Evolutionary conservation across 768 basidiomycete species (phyloP).

Genomic region (Boletus fagicola): DNA sequence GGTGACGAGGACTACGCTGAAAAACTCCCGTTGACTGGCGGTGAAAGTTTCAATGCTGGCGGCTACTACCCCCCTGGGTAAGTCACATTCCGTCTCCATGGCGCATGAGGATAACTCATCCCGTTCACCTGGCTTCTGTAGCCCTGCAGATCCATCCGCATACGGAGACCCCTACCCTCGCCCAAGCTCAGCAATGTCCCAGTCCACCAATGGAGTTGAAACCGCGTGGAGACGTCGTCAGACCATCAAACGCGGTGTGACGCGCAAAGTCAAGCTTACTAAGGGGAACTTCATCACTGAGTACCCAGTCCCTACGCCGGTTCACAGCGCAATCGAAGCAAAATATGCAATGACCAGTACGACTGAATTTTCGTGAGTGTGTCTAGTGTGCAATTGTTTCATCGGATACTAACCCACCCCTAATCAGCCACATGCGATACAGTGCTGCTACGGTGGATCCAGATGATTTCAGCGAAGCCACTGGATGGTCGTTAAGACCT

Average conservation of each 20-base stretch:
- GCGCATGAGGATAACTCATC: not conserved
- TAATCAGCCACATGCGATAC: constrained; percentile 79
- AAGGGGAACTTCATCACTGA: constrained; percentile 92
- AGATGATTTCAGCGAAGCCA: constrained; percentile 77
- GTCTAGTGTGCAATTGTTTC: not conserved
- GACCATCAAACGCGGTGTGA: constrained; percentile 89
- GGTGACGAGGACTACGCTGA: constrained; percentile 73
- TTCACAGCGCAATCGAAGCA: constrained; percentile 76
- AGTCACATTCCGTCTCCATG: constrained; percentile 27
- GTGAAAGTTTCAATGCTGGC: constrained; percentile 53
- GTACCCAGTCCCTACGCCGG: constrained; percentile 82
- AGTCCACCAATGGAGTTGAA: constrained; percentile 55
- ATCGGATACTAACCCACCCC: not conserved
- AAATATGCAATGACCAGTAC: constrained; percentile 71
- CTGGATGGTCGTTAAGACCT: constrained; percentile 82
- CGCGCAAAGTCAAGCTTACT: constrained; percentile 92
- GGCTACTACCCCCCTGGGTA: constrained; percentile 73
- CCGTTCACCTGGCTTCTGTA: constrained; percentile 27
- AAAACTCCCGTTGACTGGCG: constrained; percentile 70
- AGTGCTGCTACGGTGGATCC: constrained; percentile 91
- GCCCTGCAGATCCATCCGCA: constrained; percentile 51
- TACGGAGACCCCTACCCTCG: constrained; percentile 69
- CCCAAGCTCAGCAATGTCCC: constrained; percentile 51
- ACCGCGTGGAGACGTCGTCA: constrained; percentile 74
- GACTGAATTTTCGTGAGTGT: constrained; percentile 86